Base-by-base conservation (phyloP, 306 rosid genomes). In the Rubus idaeus region DNA sequence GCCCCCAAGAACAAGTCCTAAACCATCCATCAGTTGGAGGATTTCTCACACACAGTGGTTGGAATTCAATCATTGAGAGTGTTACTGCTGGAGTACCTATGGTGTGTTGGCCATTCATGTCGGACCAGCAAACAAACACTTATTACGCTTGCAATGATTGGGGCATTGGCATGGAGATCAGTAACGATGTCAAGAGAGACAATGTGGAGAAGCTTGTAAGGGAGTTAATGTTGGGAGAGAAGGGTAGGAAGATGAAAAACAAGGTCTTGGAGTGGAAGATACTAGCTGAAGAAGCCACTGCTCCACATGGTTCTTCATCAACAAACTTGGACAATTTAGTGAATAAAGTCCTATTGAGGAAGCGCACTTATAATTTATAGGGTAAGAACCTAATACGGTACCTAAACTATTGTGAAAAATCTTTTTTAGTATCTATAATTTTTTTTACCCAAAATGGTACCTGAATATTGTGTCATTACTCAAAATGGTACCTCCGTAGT, bases 41-140 rank as follows among this genome's bases (percentile, higher is more conserved):
- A 23, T 53, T 53, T 53, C n/a, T 53, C 18, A 53, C 60, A 18
- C 60, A 53, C 60, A 0, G 63, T 10, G 63, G 63, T 21, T 57
- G 63, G 63, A 57, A 57, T 21, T 57, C 63, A 57, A 57, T 30
- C 63, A 57, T 57, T 20, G 30, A 57, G 37, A 20, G 63, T 57
- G 35, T 57, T 2, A 57, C 63, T n/a, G 63, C 63, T 21, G 63
- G 63, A 57, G 37, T 57, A 26, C 63, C 37, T 1, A 21, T 57
- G 37, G 35, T 57, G 63, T 57, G 63, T 57, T 57, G 63, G 37
- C 37, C 63, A 57, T 57, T 57, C 63, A 20, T 2, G 21, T 30
- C 13, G 20, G 63, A 57, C 63, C 63, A 57, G 63, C 63, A 57
- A 57, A 57, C 6, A 57, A 57, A 57, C 63, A 57, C 35, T 57